phyloP scores from a whole-genome alignment of 2,329 filamentous ascomycete genomes.

The Ophiostoma ips region DNA sequence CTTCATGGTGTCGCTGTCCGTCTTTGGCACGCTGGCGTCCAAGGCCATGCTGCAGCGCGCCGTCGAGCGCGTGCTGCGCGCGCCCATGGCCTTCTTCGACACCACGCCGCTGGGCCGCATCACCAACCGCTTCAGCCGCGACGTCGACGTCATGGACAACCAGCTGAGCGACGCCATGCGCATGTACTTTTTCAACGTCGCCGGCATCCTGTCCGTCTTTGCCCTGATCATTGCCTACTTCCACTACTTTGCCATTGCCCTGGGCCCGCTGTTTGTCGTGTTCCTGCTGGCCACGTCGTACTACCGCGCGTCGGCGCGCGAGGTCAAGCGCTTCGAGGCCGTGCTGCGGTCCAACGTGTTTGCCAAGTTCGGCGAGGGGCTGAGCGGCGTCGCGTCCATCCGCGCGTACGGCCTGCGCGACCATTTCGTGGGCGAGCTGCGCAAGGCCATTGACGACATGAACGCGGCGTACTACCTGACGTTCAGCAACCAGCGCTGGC shows the following conservation, averaged over 20 bases:
- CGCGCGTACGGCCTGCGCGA: slow-evolving; percentile 74
- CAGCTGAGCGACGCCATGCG: slow-evolving; percentile 76
- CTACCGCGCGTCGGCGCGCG: slow-evolving; percentile 80
- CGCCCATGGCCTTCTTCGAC: slow-evolving; percentile 87
- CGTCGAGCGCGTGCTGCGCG: slow-evolving; percentile 59
- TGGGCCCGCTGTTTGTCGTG: slow-evolving; percentile 52
- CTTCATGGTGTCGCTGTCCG: slow-evolving; percentile 66
- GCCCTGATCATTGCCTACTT: slow-evolving; percentile 90
- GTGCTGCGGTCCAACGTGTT: slow-evolving; percentile 80
- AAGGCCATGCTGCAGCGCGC: slow-evolving; percentile 70
- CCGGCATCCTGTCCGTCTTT: slow-evolving; percentile 72
- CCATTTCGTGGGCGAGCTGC: slow-evolving; percentile 58
- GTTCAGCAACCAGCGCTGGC: slow-evolving; percentile 90
- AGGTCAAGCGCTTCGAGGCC: slow-evolving; percentile 88
- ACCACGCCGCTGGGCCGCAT: slow-evolving; percentile 91
- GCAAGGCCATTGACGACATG: slow-evolving; percentile 74
- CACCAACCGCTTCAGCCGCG: slow-evolving; percentile 89
- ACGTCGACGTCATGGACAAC: slow-evolving; percentile 96
- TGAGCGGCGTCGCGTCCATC: slow-evolving; percentile 73
- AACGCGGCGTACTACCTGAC: slow-evolving; percentile 89
- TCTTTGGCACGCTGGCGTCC: slow-evolving; percentile 68
- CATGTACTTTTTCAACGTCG: slow-evolving; percentile 80
- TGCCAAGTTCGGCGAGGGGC: slow-evolving; percentile 78
- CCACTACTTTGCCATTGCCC: slow-evolving; percentile 61
- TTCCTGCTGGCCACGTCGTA: slow-evolving; percentile 77